Evolutionary conservation across 768 basidiomycete genomes (phyloP).

Genomic region (Termitomyces sp.): DNA sequence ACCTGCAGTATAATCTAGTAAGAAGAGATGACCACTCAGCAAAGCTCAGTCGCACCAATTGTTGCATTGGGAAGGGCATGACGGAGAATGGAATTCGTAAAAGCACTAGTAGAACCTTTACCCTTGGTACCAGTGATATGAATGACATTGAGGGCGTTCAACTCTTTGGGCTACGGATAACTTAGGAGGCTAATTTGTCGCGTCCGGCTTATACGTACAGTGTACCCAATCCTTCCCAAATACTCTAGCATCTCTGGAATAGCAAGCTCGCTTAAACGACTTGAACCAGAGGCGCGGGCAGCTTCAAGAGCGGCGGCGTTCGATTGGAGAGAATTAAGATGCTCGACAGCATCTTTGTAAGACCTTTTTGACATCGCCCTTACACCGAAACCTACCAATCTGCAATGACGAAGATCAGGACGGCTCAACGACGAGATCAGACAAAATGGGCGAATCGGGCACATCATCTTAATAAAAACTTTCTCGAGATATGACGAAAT

Average conservation of each 20-base stretch:
- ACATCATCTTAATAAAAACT: slow-evolving; percentile 6
- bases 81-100: slow-evolving; percentile 83
- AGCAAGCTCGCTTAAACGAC: slow-evolving; percentile 51
- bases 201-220: slow-evolving; percentile 40
- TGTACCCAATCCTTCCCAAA: slow-evolving; percentile 79
- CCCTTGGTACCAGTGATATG: slow-evolving; percentile 99
- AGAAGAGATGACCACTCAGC: neutral
- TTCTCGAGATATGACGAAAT: slow-evolving; percentile 4
- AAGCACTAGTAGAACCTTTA: slow-evolving; percentile 96
- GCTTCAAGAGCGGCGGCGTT: slow-evolving; percentile 93
- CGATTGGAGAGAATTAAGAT: slow-evolving; percentile 78
- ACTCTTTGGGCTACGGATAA: slow-evolving; percentile 58
- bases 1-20: slow-evolving; percentile 38
- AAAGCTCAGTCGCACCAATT: slow-evolving; percentile 53
- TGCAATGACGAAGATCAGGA: slow-evolving; percentile 2
- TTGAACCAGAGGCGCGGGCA: slow-evolving; percentile 61
- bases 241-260: slow-evolving; percentile 92
- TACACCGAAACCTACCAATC: neutral
- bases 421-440: slow-evolving; percentile 12
- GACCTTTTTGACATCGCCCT: slow-evolving; percentile 55
- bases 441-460: slow-evolving; percentile 4
- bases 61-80: slow-evolving; percentile 68
- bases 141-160: slow-evolving; percentile 87
- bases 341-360: slow-evolving; percentile 69
- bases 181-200: slow-evolving; percentile 8